Conservation (phyloP, 768 basidiomycete species). For the Termitomyces sp. region DNA sequence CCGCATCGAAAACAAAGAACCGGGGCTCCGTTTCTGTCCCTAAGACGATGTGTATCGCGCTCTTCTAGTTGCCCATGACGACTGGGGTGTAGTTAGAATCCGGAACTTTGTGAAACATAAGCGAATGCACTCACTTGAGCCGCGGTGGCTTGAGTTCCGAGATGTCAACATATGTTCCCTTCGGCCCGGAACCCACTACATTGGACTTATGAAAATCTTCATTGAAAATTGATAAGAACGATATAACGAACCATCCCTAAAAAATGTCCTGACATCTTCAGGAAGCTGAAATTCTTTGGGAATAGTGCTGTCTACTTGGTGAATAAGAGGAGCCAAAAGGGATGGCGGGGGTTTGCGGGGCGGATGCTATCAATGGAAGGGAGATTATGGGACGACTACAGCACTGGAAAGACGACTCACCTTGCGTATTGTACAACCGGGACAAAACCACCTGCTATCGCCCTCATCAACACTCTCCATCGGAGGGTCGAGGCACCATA, state of each 20-base stretch:
- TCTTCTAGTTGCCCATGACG: conserved; percentile 89
- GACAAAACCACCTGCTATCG: conserved; percentile 81
- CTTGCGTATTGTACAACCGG: conserved; percentile 61
- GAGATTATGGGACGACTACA: conserved; percentile 11
- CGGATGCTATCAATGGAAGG: conserved; percentile 45
- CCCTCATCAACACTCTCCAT: conserved; percentile 85
- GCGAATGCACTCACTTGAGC: conserved; percentile 60
- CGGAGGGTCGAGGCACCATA: conserved; percentile 95
- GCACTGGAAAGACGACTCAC: conserved; percentile 32
- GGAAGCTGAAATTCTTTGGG: conserved; percentile 86
- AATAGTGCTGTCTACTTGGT: conserved; percentile 59
- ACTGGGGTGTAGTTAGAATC: conserved; percentile 28
- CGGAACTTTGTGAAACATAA: conserved; percentile 1
- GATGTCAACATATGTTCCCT: conserved; percentile 80
- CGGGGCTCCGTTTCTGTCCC: conserved; percentile 76
- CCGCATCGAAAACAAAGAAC: conserved; percentile 93
- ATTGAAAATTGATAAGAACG: conserved; percentile 2
- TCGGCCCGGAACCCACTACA: conserved; percentile 71
- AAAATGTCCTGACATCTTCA: conserved; percentile 75
- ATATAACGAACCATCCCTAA: conserved; percentile 72
- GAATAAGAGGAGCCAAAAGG: conserved; percentile 68
- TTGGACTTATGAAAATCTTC: conserved; percentile 12
- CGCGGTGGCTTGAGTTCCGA: conserved; percentile 74
- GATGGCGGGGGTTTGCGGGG: conserved; percentile 61
- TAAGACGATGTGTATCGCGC: conserved; percentile 81